A percentile compares a stretch with the other conserved stretches of the same genome.
Conservation (phyloP, 2,329 filamentous ascomycete genomes). For the Colletotrichum somersetense region DNA sequence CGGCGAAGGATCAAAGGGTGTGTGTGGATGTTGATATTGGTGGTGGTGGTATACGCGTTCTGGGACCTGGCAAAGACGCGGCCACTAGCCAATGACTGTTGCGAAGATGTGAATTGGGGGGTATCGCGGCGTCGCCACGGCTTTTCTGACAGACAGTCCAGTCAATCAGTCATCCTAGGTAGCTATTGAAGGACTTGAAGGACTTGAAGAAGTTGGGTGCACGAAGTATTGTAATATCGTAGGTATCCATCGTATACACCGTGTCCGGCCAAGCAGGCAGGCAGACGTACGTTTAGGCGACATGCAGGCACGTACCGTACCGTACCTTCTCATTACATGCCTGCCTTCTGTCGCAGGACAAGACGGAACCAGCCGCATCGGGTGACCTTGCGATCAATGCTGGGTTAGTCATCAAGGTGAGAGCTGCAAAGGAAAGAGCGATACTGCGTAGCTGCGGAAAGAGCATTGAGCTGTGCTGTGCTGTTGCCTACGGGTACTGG, state of each 20-base stretch:
- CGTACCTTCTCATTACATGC: too few species aligned
- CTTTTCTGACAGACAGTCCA: background rate
- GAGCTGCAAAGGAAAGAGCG: background rate
- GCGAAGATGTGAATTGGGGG: too few species aligned
- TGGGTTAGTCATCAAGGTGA: slow-evolving; percentile 13
- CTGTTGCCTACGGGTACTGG: slow-evolving; percentile 18
- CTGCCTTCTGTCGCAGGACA: too few species aligned
- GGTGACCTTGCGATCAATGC: background rate
- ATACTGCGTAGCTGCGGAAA: background rate
- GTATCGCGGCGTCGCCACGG: too few species aligned
- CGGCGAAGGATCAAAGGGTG: slow-evolving; percentile 21
- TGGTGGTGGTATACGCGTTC: background rate
- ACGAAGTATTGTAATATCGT: too few species aligned
- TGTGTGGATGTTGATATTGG: slow-evolving; percentile 13
- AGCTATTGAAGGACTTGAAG: background rate
- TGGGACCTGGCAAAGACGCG: background rate
- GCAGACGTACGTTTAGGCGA: slow-evolving; percentile 1
- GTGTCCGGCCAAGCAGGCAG: slow-evolving; percentile 30
- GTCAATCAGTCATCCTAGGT: background rate
- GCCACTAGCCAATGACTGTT: slow-evolving; percentile 22
- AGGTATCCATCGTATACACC: background rate
- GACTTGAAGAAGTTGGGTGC: too few species aligned
- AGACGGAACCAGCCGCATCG: slow-evolving; percentile 15
- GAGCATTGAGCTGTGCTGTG: background rate
- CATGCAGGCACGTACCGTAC: background rate